Evolutionary conservation across 345 rosid genomes (phyloP), one percentile per base, ranked within the genome.

Genomic region (Leavenworthia alabamica): DNA sequence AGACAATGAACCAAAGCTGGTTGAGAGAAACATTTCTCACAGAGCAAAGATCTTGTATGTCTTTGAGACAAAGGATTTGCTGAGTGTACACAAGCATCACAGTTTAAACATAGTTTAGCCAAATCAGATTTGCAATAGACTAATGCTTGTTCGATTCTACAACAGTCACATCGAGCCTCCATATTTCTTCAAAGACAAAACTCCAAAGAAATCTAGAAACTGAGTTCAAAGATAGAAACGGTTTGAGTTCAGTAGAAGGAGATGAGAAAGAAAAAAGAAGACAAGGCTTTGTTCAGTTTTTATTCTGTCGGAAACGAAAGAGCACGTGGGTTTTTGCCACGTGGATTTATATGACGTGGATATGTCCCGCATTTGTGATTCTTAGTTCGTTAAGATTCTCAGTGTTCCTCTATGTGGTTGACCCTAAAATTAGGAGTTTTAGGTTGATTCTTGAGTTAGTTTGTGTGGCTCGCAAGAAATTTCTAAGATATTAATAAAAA

Each of bases 41-140:
- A 90, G 2, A 90, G 48, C 28, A 83, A 71, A 2, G 83, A 79
- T 8, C 95, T 83, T 0, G 71, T 57, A 52, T 87, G 95, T 60
- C 81, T 76, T 10, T 79, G 74, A 0, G 90, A 81, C 31, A 90
- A 17, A 7, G 70, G 56, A 68, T 85, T 90, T 2, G 88, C 90
- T 14, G 84, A 77, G 62, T 90, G 92, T 10, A 89, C 79, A 40
- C 35, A 56, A 31, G 64, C 70, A 53, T 90, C 95, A 40, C 95
- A 90, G 32, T 62, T 59, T 36, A 85, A 60, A 28, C 97, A 89
- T 50, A 86, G 79, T 68, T 72, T 72, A 19, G 92, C 88, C 3
- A 65, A 56, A 62, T 89, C 92, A n/a, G 95, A 62, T 62, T 79
- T 76, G 64, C 95, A 90, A 63, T 79, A 86, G 6, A 84, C 77